Evolutionary conservation across 2,329 filamentous ascomycete genomes (phyloP).

Genomic region (Fusarium succisae): DNA sequence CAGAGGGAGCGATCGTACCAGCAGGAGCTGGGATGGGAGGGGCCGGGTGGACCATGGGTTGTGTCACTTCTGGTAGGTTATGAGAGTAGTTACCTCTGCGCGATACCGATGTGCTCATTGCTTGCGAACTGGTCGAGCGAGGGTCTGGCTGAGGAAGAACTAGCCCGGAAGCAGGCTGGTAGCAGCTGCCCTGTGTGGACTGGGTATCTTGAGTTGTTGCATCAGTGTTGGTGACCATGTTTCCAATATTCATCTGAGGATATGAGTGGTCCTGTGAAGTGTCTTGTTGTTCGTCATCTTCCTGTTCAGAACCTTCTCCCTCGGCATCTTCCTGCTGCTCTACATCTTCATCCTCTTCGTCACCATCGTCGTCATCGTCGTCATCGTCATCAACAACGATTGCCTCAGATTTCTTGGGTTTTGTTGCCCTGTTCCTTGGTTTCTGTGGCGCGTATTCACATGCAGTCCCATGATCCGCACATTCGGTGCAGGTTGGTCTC

Average conservation of each 20-base stretch:
- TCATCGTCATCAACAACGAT: slow-evolving; percentile 12
- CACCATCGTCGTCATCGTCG: slow-evolving; percentile 6
- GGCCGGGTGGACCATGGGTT: slow-evolving; percentile 8
- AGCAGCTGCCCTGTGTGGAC: slow-evolving; percentile 39
- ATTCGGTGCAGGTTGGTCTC: slow-evolving; percentile 53
- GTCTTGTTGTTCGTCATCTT: slow-evolving; percentile 14
- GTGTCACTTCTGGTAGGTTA: slow-evolving; percentile 19
- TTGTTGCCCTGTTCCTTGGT: slow-evolving; percentile 37
- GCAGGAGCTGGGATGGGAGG: slow-evolving; percentile 16
- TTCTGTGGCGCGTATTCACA: slow-evolving; percentile 54
- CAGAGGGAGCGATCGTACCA: slow-evolving; percentile 16
- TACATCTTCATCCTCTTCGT: slow-evolving; percentile 21
- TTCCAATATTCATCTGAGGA: slow-evolving; percentile 43
- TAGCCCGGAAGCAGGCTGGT: slow-evolving; percentile 41
- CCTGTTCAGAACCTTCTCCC: slow-evolving; percentile 23
- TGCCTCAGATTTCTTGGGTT: slow-evolving; percentile 16
- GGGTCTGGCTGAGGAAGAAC: slow-evolving; percentile 40
- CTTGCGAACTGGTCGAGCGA: slow-evolving; percentile 25
- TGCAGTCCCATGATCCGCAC: slow-evolving; percentile 41
- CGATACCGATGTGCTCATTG: slow-evolving; percentile 21
- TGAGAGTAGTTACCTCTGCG: slow-evolving; percentile 24
- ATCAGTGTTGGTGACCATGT: slow-evolving; percentile 40
- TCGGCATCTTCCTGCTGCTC: slow-evolving; percentile 21
- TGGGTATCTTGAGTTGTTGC: slow-evolving; percentile 31
- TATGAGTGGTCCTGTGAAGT: slow-evolving; percentile 39